Conservation (phyloP, 139 green algal species). For the Closterium sp. region DNA sequence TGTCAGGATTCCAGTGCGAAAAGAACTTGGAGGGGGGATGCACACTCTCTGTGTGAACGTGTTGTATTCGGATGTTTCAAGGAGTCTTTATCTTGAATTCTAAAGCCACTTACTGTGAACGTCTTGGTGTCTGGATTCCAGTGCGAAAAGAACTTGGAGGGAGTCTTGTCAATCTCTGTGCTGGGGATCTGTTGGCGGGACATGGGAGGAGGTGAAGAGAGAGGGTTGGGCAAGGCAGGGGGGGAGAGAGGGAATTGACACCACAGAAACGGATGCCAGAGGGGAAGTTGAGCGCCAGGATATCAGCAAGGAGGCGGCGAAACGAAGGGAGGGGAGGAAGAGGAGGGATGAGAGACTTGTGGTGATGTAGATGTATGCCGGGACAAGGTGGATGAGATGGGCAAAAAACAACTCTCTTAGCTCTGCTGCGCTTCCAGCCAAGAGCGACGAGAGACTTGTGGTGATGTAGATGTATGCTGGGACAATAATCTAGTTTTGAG, state of each 20-base stretch:
- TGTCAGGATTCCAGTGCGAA: slow-evolving; percentile 21
- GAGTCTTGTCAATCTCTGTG: slow-evolving; percentile 78
- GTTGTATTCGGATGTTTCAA: too few species aligned
- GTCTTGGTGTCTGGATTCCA: slow-evolving; percentile 67
- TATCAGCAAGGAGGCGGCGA: background rate
- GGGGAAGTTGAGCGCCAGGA: background rate
- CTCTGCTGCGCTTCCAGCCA: too few species aligned
- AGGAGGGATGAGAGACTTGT: too few species aligned
- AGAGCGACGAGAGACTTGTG: too few species aligned
- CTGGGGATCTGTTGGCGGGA: slow-evolving; percentile 63
- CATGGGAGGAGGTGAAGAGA: background rate
- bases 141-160: slow-evolving; percentile 85
- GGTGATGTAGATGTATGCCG: too few species aligned
- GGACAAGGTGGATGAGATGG: too few species aligned
- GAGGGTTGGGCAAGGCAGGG: background rate
- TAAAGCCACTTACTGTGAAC: slow-evolving; percentile 48
- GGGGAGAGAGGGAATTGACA: background rate
- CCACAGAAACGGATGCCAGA: background rate
- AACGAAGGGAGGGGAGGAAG: background rate
- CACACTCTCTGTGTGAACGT: background rate
- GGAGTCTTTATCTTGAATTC: too few species aligned
- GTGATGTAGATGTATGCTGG: too few species aligned
- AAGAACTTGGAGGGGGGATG: background rate
- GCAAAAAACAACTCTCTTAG: too few species aligned
- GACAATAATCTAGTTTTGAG: too few species aligned